Base-by-base conservation (phyloP, 441 rosid species). In the Dalechampia spathulata region DNA sequence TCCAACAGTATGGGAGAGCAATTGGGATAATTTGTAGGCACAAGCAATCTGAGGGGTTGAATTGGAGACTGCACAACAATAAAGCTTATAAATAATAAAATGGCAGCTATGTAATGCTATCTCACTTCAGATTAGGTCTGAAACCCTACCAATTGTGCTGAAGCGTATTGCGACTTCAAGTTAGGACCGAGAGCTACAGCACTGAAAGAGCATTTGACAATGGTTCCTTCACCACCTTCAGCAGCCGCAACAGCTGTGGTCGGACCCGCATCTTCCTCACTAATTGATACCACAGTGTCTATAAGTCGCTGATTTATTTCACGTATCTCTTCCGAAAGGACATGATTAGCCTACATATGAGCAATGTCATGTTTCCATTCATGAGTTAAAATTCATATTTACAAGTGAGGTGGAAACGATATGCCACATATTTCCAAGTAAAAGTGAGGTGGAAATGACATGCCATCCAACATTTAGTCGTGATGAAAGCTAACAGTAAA, bases 221-320 rank as follows among this genome's bases (percentile, higher is more conserved):
- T 66, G 41, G 87, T 84, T 61, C 93, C 99, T 65, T 85, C 97
- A 68, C 85, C 73, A 21, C 82, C 90, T 68, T 76, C 83, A 70
- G 84, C 66, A 49, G 77, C 53, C 45, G 82, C 76, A 46, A 77
- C 56, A 30, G 78, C 77, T 25, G 75, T 83, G 61, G 71, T 72
- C 21, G 73, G 80, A 72, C 82, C 90, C 65, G 75, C 78, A 62
- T 83, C 89, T 68, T 85, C 89, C 55, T 87, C 91, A 49, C 89
- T 73, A 49, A 93, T 78, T 58, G 85, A 86, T n/a, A 93, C 93
- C 56, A 87, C 93, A 0, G 97, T 90, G 67, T 87, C 93, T 61
- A 93, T 81, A 52, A 93, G 89, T 56, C 72, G 73, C 67, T 68
- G 85, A 67, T 93, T 93, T 69, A 90, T 93, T 73, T 79, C 83